Percentiles rank a stretch among this genome's conserved stretches.
These are phyloP conservation scores for Petunia secreta DNA, from an alignment of 257 asterid genomes.

Conservation along the genomic window DNA sequence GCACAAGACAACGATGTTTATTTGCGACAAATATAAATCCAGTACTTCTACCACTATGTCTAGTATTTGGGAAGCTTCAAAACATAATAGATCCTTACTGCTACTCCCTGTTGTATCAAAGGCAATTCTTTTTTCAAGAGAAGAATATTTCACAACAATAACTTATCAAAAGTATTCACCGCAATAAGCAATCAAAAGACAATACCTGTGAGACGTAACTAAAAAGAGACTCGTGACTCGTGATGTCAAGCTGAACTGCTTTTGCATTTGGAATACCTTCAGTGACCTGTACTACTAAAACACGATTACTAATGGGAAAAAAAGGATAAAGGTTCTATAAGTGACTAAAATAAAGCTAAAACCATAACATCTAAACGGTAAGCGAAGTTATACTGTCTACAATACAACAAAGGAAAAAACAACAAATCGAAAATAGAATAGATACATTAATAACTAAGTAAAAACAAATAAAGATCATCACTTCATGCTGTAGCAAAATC, in stretches of 20 bases:
- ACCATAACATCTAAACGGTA: not conserved
- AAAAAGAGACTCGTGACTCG: conserved; percentile 54
- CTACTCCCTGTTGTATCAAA: not conserved
- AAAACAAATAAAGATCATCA: not conserved
- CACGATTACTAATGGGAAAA: not conserved
- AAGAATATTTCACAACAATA: not conserved
- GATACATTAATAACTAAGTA: not conserved
- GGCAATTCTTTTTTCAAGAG: not conserved
- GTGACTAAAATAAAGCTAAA: not conserved
- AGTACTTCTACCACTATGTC: not conserved
- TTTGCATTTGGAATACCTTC: conserved; percentile 78
- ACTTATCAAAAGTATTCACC: not conserved
- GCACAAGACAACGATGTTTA: conserved; percentile 3
- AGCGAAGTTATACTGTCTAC: not conserved
- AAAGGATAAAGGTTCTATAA: not conserved
- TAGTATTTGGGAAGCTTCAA: not conserved
- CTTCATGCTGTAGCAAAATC: not conserved
- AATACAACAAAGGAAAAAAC: not conserved
- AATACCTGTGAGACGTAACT: conserved; percentile 62
- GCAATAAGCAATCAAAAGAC: not conserved
- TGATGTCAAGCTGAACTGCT: conserved; percentile 79
- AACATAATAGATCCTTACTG: not conserved
- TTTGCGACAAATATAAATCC: not conserved
- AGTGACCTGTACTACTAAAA: conserved; percentile 50
- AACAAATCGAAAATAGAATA: not conserved